A percentile compares a stretch with the other conserved stretches of the same genome.
Evolutionary conservation across 352 stramenopile species (phyloP).

Genomic region (Saprolegnia parasitica): DNA sequence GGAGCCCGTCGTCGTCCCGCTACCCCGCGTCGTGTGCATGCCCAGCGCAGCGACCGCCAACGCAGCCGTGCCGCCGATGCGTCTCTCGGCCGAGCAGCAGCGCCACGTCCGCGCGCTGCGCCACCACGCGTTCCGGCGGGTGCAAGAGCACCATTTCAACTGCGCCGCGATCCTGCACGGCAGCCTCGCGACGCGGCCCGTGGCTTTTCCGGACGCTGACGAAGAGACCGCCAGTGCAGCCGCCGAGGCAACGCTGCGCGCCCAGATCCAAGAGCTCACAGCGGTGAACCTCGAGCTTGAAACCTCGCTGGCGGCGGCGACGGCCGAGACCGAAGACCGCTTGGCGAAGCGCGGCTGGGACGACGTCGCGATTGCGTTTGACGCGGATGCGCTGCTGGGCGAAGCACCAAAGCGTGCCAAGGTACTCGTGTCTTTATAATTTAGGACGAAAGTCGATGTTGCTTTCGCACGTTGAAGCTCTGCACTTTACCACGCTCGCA

Average conservation of each 20-base stretch:
- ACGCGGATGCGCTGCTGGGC: not conserved
- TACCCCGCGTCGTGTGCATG: not conserved
- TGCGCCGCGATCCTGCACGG: conserved; percentile 22
- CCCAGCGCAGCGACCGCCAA: conserved; percentile 19
- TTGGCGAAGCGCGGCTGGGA: not conserved
- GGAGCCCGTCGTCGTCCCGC: not conserved
- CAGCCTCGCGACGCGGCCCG: not conserved
- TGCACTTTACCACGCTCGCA: not conserved
- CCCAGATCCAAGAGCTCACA: conserved; percentile 9
- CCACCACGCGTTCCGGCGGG: conserved; percentile 15
- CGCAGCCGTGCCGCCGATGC: conserved; percentile 14
- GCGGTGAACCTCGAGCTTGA: not conserved
- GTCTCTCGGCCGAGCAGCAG: conserved; percentile 12
- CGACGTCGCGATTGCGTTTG: not conserved
- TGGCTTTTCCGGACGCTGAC: conserved; percentile 18
- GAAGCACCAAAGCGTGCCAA: not conserved
- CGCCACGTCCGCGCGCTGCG: not conserved
- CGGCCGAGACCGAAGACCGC: not conserved
- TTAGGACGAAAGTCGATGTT: not conserved
- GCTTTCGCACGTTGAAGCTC: not conserved
- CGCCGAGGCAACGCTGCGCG: not conserved
- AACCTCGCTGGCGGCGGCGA: not conserved
- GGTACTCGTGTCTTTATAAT: not conserved
- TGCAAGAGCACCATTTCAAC: conserved; percentile 19
- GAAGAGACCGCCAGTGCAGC: conserved; percentile 6